Percentiles rank a stretch among this genome's conserved stretches.
These are phyloP conservation scores for Pulveroboletus sp. DNA, from an alignment of 768 basidiomycete genomes.

Conservation along the genomic window DNA sequence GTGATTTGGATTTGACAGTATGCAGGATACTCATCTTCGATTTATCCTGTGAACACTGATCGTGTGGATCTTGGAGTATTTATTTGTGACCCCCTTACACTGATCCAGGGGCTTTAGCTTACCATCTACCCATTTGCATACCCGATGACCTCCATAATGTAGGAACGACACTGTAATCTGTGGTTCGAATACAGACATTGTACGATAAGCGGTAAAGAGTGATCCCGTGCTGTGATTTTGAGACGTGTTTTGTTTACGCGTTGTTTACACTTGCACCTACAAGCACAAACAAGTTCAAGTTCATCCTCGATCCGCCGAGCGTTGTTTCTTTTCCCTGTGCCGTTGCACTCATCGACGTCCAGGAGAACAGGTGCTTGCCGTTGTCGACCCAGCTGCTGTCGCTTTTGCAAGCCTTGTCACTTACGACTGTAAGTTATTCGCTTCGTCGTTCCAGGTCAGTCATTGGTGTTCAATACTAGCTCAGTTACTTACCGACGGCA, in stretches of 20 bases:
- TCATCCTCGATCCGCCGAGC: slow-evolving; percentile 4
- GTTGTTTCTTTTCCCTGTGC: slow-evolving; percentile 17
- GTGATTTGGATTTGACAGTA: neutral
- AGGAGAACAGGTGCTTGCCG: slow-evolving; percentile 18
- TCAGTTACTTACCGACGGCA: neutral
- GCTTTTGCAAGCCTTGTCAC: slow-evolving; percentile 17
- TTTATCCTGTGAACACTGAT: slow-evolving; percentile 28
- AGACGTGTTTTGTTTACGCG: slow-evolving; percentile 29
- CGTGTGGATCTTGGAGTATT: neutral
- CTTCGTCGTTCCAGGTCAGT: slow-evolving; percentile 23
- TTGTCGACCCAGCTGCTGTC: slow-evolving; percentile 17
- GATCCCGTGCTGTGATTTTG: slow-evolving; percentile 22
- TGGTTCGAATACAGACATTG: neutral
- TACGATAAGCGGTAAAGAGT: neutral
- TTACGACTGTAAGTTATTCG: slow-evolving; percentile 25
- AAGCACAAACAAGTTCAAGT: slow-evolving; percentile 33
- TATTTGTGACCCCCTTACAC: slow-evolving; percentile 1
- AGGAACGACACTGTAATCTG: slow-evolving; percentile 2
- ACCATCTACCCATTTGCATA: neutral
- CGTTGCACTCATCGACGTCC: slow-evolving; percentile 15
- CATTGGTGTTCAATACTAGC: neutral
- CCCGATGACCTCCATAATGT: neutral
- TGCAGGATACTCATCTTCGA: slow-evolving; percentile 26
- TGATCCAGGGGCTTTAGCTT: neutral
- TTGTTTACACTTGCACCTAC: slow-evolving; percentile 26